Evolutionary conservation across 2,329 filamentous ascomycete genomes (phyloP), one percentile per base, ranked within the genome.

Genomic region (Aspergillus fischeri): DNA sequence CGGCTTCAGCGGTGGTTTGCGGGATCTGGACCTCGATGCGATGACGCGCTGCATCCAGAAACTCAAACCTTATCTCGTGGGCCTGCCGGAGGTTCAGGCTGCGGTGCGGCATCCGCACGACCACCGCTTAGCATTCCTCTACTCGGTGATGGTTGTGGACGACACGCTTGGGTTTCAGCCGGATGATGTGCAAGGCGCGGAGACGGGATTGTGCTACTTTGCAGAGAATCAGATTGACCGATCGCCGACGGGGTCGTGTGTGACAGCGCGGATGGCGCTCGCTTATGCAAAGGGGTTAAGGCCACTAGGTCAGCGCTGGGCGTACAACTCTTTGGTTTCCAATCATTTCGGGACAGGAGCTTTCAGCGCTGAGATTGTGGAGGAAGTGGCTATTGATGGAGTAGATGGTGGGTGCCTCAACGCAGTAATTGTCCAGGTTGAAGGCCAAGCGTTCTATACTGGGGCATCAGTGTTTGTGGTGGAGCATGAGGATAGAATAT

Each of bases 211-310:
- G 0, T 80, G 76, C 61, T 76, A 75, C 65, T 77, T 80, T 58
- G 77, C 77, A 0, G 73, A 79, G 28, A 73, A 76, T 53, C 75
- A 80, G 58, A 74, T 82, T 45, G 80, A 83, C 63, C 72, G 78
- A 20, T 73, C 74, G 52, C 72, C 69, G 1, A 76, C 73, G 9
- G 74, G 74, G 2, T 67, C 69, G 14, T 75, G 70, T 53, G 74
- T 77, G 8, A 67, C 71, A 7, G 74, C 74, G 3, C 66, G 74
- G 3, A 66, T 73, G 58, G 72, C 73, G 7, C 63, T 75, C 7
- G 73, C 73, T 17, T 60, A 73, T 62, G 65, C 67, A 2, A 71
- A 73, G 54, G 67, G 67, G 0, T 10, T 59, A 11, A 57, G 65
- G n/a, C 4, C 29, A 1, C 5, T 58, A 1, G 66, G 63, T 0